These are phyloP conservation scores for rapeseed (Brassica napus) DNA, from an alignment of 345 rosid species.

Conservation along the genomic window DNA sequence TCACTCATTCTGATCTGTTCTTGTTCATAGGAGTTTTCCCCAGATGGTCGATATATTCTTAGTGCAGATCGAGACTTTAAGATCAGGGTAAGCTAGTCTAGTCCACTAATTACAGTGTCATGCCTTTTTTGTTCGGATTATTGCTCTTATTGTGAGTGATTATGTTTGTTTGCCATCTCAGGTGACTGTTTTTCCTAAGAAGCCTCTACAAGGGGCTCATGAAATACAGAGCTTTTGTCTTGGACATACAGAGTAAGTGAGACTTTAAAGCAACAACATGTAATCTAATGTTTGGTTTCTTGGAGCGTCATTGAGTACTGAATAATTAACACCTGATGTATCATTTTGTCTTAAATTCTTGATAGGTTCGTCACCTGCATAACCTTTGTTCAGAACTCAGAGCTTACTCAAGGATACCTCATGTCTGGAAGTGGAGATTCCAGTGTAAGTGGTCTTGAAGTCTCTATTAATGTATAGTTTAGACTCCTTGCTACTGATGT, in stretches of 20 bases:
- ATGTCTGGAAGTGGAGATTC: constrained; percentile 97
- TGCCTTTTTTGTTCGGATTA: constrained; percentile 14
- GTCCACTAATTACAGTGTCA: constrained; percentile 15
- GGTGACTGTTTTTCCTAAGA: constrained; percentile 83
- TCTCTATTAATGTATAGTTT: constrained; percentile 6
- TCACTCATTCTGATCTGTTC: constrained; percentile 15
- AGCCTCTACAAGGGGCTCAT: constrained; percentile 86
- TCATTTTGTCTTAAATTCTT: constrained; percentile 3
- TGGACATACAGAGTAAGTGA: constrained; percentile 95
- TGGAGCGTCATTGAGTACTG: neutral
- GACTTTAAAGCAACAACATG: constrained; percentile 22
- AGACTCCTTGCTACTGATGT: constrained; percentile 1
- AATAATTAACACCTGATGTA: too few species aligned
- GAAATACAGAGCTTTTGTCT: constrained; percentile 95
- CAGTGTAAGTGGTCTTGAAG: constrained; percentile 54
- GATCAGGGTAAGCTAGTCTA: constrained; percentile 66
- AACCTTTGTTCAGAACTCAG: constrained; percentile 57
- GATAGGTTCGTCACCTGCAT: constrained; percentile 79
- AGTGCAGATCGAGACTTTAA: constrained; percentile 91
- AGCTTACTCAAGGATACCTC: constrained; percentile 63
- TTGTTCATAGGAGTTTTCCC: constrained; percentile 76
- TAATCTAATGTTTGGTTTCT: neutral
- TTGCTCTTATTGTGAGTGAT: constrained; percentile 15
- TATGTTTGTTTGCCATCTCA: constrained; percentile 35
- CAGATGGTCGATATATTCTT: constrained; percentile 69